A percentile compares a stretch with the other conserved stretches of the same genome.
Evolutionary conservation across 73 alveolate genomes (phyloP).

Genomic region (Paramecium biaurelia): DNA sequence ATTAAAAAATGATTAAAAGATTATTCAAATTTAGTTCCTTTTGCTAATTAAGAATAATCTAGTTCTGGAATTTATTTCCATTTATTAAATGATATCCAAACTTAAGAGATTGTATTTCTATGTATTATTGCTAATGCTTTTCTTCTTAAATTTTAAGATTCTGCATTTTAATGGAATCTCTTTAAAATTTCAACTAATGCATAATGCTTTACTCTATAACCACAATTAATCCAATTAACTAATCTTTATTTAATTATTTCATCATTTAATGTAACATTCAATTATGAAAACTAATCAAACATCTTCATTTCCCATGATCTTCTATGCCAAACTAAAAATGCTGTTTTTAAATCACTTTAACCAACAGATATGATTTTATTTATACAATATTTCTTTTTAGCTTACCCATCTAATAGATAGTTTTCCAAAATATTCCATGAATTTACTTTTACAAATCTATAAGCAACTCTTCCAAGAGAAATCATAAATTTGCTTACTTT

Average conservation of each 20-base stretch:
- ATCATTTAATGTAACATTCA: conserved; percentile 28
- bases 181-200: neutral
- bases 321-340: conserved; percentile 11
- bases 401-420: neutral
- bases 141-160: neutral
- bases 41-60: neutral
- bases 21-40: neutral
- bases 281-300: conserved; percentile 8
- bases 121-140: neutral
- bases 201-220: neutral
- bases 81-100: neutral
- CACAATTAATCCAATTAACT: neutral
- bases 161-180: neutral
- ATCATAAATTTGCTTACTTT: neutral
- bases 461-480: conserved; percentile 10
- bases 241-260: neutral
- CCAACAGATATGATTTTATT: neutral
- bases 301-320: neutral
- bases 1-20: neutral
- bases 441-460: neutral
- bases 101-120: conserved; percentile 4
- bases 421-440: neutral
- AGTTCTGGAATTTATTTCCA: conserved; percentile 24
- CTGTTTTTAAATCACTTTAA: neutral
- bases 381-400: neutral